Evolutionary conservation across 352 stramenopile genomes (phyloP), one percentile per base, ranked within the genome.

Genomic region (Phytophthora fragariaefolia): DNA sequence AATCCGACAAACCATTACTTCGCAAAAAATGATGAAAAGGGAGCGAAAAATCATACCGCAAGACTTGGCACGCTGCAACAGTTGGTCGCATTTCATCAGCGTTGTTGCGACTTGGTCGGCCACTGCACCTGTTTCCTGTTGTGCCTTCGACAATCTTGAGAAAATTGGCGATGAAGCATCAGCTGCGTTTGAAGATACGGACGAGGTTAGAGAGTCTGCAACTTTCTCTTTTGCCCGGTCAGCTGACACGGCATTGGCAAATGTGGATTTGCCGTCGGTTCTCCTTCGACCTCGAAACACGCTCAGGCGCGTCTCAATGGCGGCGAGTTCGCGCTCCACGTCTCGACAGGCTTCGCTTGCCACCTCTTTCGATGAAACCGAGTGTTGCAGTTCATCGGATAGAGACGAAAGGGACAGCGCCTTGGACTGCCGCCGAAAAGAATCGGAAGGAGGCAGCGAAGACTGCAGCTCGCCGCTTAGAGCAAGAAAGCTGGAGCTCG

Each of bases 21-120:
- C n/a, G 8, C 7, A 10, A 13, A 1, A 13, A 5, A 34, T n/a
- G 2, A 0, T 40, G 12, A 3, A n/a, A 43, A 2, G n/a, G n/a
- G n/a, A n/a, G n/a, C n/a, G n/a, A 30, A 42, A 18, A 15, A 8
- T 27, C 7, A 58, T 66, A 80, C 73, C 48, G 50, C 58, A 60
- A 46, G 56, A 59, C 20, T 74, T 67, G 24, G 63, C 73, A 4
- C 70, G 69, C 23, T 73, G 69, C 47, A 91, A 52, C 10, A 91
- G 76, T 20, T 74, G 70, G 18, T 90, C 77, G 40, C 80, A 91
- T 27, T 81, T 83, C 10, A 63, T 47, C 4, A 91, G 56, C 36
- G 81, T 80, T 43, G 58, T 77, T 43, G 87, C 83, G 13, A 91
- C 73, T 63, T 90, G 79, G 13, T 88, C 74, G 0, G 71, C 77